Conservation (phyloP, 2,329 filamentous ascomycete species). For the Fusarium acutatum region DNA sequence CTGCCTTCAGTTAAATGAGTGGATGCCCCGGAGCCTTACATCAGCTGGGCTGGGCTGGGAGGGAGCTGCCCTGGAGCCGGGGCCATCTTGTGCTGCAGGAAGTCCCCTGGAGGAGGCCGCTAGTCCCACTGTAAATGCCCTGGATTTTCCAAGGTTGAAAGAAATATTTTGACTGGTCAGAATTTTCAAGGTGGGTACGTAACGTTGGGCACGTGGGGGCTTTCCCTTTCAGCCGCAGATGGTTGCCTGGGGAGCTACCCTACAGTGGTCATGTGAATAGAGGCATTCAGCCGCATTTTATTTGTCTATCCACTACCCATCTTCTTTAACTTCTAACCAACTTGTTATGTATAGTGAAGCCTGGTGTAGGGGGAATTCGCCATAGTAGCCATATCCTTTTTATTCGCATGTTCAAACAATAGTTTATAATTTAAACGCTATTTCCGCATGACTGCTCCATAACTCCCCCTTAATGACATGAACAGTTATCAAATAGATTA, state of each 20-base stretch:
- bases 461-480: slow-evolving; percentile 4
- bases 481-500: slow-evolving; percentile 9
- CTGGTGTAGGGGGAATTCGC: background rate
- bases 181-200: slow-evolving; percentile 11
- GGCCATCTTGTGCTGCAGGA: slow-evolving; percentile 11
- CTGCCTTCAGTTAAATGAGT: slow-evolving; percentile 25
- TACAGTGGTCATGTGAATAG: background rate
- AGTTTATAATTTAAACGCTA: background rate
- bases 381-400: background rate
- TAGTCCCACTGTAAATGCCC: slow-evolving; percentile 19
- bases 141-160: background rate
- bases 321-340: background rate
- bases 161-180: slow-evolving; percentile 15
- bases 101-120: slow-evolving; percentile 28
- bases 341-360: background rate
- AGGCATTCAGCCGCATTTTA: background rate
- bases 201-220: slow-evolving; percentile 34
- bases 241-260: slow-evolving; percentile 15
- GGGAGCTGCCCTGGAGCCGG: background rate
- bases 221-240: slow-evolving; percentile 33
- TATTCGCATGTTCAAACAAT: background rate
- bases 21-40: slow-evolving; percentile 27
- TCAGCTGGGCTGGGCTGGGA: slow-evolving; percentile 13
- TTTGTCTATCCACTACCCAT: background rate
- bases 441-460: rapidly evolving